Percentiles rank a stretch among this genome's conserved stretches.
These are phyloP conservation scores for Onygena corvina DNA, from an alignment of 2,329 filamentous ascomycete genomes.

Conservation along the genomic window DNA sequence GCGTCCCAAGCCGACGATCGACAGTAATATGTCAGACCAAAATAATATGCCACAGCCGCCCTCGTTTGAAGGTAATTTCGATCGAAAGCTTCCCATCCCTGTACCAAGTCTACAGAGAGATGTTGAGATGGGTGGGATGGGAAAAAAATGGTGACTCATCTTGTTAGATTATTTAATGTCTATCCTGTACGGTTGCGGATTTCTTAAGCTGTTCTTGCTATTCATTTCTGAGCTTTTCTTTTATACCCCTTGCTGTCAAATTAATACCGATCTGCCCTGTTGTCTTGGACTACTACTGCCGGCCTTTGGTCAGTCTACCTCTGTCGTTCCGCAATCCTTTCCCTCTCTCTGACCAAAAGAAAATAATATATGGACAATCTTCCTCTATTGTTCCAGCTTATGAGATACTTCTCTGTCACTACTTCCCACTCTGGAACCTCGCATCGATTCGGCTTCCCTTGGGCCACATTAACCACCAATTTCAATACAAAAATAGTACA, in stretches of 20 bases:
- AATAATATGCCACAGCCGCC: constrained; percentile 1
- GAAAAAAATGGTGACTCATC: constrained; percentile 20
- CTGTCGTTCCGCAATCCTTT: too few species aligned
- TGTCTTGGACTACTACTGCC: too few species aligned
- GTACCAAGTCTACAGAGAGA: constrained; percentile 19
- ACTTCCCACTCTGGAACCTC: too few species aligned
- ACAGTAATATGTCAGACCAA: background rate
- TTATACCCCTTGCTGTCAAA: background rate
- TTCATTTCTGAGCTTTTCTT: background rate
- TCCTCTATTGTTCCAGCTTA: too few species aligned
- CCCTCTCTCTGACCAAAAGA: too few species aligned
- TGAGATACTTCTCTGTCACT: too few species aligned
- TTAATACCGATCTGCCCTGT: too few species aligned
- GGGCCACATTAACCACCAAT: too few species aligned
- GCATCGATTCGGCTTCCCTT: too few species aligned
- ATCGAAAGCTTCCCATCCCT: constrained; percentile 15
- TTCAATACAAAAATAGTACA: too few species aligned
- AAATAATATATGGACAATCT: too few species aligned
- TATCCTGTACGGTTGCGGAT: background rate
- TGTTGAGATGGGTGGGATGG: constrained; percentile 27
- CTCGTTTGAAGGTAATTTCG: background rate
- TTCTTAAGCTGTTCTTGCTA: background rate
- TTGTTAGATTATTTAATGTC: background rate
- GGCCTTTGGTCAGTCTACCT: too few species aligned
- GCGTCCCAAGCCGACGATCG: constrained; percentile 26